Base-by-base conservation (phyloP, 352 stramenopile genomes). In the Labyrinthula sp. region DNA sequence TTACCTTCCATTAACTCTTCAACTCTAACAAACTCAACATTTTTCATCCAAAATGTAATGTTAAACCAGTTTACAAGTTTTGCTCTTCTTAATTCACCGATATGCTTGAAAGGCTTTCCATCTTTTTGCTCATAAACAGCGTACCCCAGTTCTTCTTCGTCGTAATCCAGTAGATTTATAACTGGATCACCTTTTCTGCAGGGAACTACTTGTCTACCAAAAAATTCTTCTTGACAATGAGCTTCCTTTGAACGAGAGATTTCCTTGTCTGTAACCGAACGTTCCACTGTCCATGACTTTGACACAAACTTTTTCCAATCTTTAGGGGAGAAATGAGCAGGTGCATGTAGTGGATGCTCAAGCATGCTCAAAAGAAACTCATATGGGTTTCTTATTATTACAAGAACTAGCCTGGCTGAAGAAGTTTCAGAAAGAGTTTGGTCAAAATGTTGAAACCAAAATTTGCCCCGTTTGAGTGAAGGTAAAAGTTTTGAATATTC, bases 41-140 rank as follows among this genome's bases (percentile, higher is more conserved):
- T 23, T 4, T 31, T 31, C 17, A 52, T 35, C 43, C 43, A 52
- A 15, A 24, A 15, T 3, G 43, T 52, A 31, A 52, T 52, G 43
- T 52, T 52, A n/a, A 35, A 31, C n/a, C 47, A 52, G 15, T 52
- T 52, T 31, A 52, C 31, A 31, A 52, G 28, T 35, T 52, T 52
- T 21, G 28, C 25, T 28, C 47, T 52, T 18, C 43, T 31, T 17
- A 52, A 24, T 17, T 52, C 30, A 9, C 40, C 18, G 7, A 52
- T 35, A 15, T 52, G 30, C 17, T 25, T 23, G 12, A 52, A 8
- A 4, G 43, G 43, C 6, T 38, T 12, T 12, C 36, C 14, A 9
- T 30, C 47, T 18, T 52, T 52, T 12, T 25, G 40, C 7, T 52
- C 43, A 28, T 52, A 52, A 0, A 52, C 35, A 9, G 43, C 31